phyloP scores from a whole-genome alignment of 1,284 basidiomycete species.

The Schizopora paradoxa region DNA sequence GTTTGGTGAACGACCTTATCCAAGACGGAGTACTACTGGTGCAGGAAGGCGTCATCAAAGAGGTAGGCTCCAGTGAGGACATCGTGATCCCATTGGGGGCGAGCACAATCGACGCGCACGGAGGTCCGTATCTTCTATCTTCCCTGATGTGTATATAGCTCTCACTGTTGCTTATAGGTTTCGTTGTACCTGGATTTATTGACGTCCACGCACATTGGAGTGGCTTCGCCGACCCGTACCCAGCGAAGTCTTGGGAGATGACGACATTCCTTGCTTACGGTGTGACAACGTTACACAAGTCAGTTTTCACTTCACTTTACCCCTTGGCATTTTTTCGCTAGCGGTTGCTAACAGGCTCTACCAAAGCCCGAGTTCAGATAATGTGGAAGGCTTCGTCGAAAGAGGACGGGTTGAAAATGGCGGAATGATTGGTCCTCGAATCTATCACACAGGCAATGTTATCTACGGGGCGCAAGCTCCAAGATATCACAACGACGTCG shows the following conservation, averaged over 20 bases:
- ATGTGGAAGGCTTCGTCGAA: constrained; percentile 55
- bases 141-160: not conserved
- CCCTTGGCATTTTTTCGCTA: not conserved
- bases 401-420: constrained; percentile 63
- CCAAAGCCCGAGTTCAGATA: constrained; percentile 56
- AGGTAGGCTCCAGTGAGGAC: constrained; percentile 38
- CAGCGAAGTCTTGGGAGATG: constrained; percentile 67
- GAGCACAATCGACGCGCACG: constrained; percentile 50
- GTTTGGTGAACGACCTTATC: constrained; percentile 39
- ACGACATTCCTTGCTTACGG: constrained; percentile 71
- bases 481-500: constrained; percentile 57
- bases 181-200: constrained; percentile 63
- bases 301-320: constrained; percentile 20
- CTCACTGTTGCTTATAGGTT: constrained; percentile 37
- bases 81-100: constrained; percentile 39
- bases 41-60: constrained; percentile 50
- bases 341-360: not conserved
- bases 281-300: constrained; percentile 76
- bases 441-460: constrained; percentile 60
- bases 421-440: constrained; percentile 59
- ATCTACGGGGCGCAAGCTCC: constrained; percentile 57
- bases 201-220: constrained; percentile 73
- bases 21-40: constrained; percentile 44
- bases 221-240: constrained; percentile 45
- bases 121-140: constrained; percentile 39